Conservation (phyloP, 23 red algal genomes). For the Pyropia haitanensis region DNA sequence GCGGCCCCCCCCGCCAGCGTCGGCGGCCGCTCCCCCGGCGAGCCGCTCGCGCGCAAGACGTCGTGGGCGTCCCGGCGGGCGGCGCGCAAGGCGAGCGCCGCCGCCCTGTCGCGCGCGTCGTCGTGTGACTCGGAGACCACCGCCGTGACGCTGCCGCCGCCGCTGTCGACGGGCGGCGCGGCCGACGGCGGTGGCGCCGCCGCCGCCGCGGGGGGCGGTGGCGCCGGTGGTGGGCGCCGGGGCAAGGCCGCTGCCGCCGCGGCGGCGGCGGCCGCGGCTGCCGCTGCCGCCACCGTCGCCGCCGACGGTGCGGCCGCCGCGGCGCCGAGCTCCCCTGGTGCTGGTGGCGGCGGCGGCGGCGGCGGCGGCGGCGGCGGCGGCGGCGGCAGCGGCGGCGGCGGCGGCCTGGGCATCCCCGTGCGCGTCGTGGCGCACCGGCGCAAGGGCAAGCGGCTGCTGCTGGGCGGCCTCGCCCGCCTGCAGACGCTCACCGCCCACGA, state of each 20-base stretch:
- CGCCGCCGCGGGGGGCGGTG: too few species aligned
- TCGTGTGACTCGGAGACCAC: too few species aligned
- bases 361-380: neutral
- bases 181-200: too few species aligned
- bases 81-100: too few species aligned
- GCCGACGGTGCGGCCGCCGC: neutral
- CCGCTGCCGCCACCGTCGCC: constrained; percentile 7
- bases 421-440: constrained; percentile 50
- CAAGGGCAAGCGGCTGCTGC: constrained; percentile 8
- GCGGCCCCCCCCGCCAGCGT: too few species aligned
- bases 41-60: too few species aligned
- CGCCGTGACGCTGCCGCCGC: too few species aligned
- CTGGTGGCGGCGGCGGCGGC: neutral
- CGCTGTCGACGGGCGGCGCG: too few species aligned
- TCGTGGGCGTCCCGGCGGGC: too few species aligned
- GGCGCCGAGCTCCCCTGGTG: neutral
- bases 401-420: constrained; percentile 43
- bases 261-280: neutral
- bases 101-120: too few species aligned
- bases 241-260: constrained; percentile 6
- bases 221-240: too few species aligned
- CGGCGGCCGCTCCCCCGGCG: too few species aligned
- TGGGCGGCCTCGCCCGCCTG: constrained; percentile 55
- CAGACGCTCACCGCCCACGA: constrained; percentile 53
- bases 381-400: constrained; percentile 12